Percentiles rank a stretch among this genome's conserved stretches.
phyloP scores from a whole-genome alignment of 768 basidiomycete genomes.

The Tremella yokohamensis region DNA sequence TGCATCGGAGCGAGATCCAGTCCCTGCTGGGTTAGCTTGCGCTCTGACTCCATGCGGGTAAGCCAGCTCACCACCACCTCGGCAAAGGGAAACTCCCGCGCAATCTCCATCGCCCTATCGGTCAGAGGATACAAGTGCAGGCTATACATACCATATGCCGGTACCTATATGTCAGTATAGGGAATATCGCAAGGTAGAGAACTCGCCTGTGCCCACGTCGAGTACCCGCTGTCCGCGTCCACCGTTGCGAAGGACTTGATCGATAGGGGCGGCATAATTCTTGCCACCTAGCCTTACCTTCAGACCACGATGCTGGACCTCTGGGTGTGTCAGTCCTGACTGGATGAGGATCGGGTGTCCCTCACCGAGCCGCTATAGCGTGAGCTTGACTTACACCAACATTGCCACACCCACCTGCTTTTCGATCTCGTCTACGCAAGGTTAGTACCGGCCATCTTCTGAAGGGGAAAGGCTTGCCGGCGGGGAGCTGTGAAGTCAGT shows the following conservation, averaged over 20 bases:
- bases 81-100: constrained; percentile 19
- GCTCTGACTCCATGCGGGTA: not conserved
- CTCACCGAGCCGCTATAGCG: constrained; percentile 2
- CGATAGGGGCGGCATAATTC: constrained; percentile 25
- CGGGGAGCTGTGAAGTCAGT: not conserved
- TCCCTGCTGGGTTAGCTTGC: not conserved
- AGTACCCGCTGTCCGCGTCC: constrained; percentile 8
- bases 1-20: constrained; percentile 20
- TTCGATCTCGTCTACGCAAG: not conserved
- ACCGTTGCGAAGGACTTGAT: constrained; percentile 3
- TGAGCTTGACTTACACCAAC: not conserved
- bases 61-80: constrained; percentile 6
- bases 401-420: not conserved
- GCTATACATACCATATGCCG: constrained; percentile 18
- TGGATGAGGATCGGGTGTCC: not conserved
- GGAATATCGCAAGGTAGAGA: too few relatives aligned
- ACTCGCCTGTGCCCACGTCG: constrained; percentile 25
- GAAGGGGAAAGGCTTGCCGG: not conserved
- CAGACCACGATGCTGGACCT: not conserved
- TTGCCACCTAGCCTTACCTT: not conserved
- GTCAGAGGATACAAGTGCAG: not conserved
- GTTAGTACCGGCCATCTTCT: not conserved
- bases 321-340: not conserved
- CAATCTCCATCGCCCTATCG: constrained; percentile 25
- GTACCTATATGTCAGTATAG: constrained; percentile 5